Evolutionary conservation across 2,329 filamentous ascomycete genomes (phyloP).

Genomic region (Ophiostoma sp.): DNA sequence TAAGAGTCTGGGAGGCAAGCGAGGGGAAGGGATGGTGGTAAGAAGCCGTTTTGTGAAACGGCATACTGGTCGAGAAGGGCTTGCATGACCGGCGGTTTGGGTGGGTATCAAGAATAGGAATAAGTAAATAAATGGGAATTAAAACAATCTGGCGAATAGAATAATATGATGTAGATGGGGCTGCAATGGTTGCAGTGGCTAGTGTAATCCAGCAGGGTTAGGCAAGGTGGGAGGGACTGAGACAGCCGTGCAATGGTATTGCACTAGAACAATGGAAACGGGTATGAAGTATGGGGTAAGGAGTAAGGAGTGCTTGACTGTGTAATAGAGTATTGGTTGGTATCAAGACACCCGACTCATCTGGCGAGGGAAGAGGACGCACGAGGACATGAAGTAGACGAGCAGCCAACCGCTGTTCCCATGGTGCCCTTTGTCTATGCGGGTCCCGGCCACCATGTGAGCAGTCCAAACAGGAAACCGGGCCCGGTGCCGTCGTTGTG

Average conservation of each 20-base stretch:
- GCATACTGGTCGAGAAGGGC: slow-evolving; percentile 14
- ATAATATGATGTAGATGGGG: slow-evolving; percentile 5
- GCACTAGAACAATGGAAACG: background rate
- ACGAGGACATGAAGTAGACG: slow-evolving; percentile 24
- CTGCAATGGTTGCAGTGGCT: background rate
- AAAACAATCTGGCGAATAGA: background rate
- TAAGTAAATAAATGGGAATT: background rate
- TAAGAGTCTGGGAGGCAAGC: slow-evolving; percentile 61
- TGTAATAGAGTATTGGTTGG: background rate
- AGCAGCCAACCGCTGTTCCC: background rate
- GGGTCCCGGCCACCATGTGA: background rate
- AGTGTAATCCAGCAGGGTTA: background rate
- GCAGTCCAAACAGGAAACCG: background rate
- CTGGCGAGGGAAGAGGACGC: slow-evolving; percentile 12
- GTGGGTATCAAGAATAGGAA: background rate
- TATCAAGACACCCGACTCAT: background rate
- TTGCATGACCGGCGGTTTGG: background rate
- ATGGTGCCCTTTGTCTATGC: slow-evolving; percentile 1
- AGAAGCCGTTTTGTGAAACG: slow-evolving; percentile 59
- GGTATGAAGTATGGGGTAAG: background rate
- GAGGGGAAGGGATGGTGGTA: slow-evolving; percentile 66
- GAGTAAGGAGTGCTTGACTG: background rate
- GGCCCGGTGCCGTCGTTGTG: background rate
- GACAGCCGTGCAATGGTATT: background rate
- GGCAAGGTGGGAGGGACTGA: background rate